phyloP scores from a whole-genome alignment of 2,329 filamentous ascomycete species.

The Dichotomopilus funicola region DNA sequence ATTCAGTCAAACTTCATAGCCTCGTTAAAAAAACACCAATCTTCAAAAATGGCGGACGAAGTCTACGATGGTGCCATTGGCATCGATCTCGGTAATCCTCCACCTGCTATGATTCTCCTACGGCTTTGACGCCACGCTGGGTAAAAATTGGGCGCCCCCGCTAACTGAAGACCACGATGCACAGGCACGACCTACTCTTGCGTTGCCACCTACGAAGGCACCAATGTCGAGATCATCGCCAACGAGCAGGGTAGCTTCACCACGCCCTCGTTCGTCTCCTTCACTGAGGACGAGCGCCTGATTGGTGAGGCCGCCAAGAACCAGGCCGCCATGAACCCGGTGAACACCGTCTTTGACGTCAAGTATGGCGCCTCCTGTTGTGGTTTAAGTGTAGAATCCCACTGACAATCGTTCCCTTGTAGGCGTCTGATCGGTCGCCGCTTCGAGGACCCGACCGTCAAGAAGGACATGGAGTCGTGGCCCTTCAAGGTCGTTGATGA shows the following conservation, averaged over 20 bases:
- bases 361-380: slow-evolving; percentile 57
- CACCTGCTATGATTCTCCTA: background rate
- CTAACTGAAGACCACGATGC: slow-evolving; percentile 14
- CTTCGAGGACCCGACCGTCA: slow-evolving; percentile 91
- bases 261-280: slow-evolving; percentile 97
- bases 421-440: slow-evolving; percentile 97
- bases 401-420: slow-evolving; percentile 8
- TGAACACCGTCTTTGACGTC: slow-evolving; percentile 98
- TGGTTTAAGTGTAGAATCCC: background rate
- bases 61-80: slow-evolving; percentile 99
- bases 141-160: slow-evolving; percentile 12
- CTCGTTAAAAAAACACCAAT: slow-evolving; percentile 21
- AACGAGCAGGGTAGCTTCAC: slow-evolving; percentile 99
- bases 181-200: slow-evolving; percentile 98
- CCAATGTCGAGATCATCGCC: slow-evolving; percentile 99
- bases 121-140: background rate
- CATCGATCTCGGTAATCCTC: slow-evolving; percentile 90
- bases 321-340: slow-evolving; percentile 98
- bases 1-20: slow-evolving; percentile 20
- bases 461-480: slow-evolving; percentile 99
- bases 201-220: slow-evolving; percentile 98
- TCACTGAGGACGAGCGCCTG: slow-evolving; percentile 97
- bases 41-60: slow-evolving; percentile 83
- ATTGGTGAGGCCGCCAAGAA: slow-evolving; percentile 99
- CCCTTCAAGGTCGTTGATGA: slow-evolving; percentile 97